phyloP scores from a whole-genome alignment of 257 asterid genomes.

The Solanum pinnatisectum region DNA sequence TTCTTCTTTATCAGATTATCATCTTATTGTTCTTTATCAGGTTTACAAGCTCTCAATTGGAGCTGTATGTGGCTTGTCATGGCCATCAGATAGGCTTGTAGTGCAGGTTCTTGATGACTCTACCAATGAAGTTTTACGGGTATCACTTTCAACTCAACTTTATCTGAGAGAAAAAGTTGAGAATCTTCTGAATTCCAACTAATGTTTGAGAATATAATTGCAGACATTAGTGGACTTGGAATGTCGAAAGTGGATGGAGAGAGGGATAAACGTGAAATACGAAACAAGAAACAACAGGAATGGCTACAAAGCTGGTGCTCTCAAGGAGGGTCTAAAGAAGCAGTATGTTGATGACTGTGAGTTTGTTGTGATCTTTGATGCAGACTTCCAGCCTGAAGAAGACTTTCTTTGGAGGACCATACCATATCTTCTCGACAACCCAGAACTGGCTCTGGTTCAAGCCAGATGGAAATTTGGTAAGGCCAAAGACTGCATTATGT shows the following conservation, averaged over 20 bases:
- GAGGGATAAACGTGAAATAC: conserved; percentile 65
- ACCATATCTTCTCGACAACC: conserved; percentile 68
- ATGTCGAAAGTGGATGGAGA: conserved; percentile 57
- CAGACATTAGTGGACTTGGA: conserved; percentile 67
- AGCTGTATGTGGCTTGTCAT: conserved; percentile 62
- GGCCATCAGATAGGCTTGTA: conserved; percentile 72
- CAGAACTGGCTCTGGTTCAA: conserved; percentile 85
- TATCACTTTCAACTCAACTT: conserved; percentile 16
- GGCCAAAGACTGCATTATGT: background rate
- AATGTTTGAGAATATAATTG: conserved; percentile 6
- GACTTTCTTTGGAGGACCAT: conserved; percentile 80
- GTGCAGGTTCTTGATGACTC: conserved; percentile 91
- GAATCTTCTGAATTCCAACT: background rate
- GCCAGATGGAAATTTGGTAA: conserved; percentile 98
- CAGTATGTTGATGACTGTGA: conserved; percentile 70
- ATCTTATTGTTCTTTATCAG: conserved; percentile 25
- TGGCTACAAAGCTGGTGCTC: conserved; percentile 93
- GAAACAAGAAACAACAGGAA: conserved; percentile 90
- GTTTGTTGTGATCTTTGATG: conserved; percentile 79
- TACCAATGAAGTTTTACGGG: conserved; percentile 68
- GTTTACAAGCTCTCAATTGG: conserved; percentile 91
- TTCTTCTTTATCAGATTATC: conserved; percentile 22
- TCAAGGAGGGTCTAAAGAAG: conserved; percentile 76
- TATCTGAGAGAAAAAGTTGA: background rate
- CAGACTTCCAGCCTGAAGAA: conserved; percentile 91